Base-by-base conservation (phyloP, 2,329 filamentous ascomycete genomes). In the Exophiala mesophila region DNA sequence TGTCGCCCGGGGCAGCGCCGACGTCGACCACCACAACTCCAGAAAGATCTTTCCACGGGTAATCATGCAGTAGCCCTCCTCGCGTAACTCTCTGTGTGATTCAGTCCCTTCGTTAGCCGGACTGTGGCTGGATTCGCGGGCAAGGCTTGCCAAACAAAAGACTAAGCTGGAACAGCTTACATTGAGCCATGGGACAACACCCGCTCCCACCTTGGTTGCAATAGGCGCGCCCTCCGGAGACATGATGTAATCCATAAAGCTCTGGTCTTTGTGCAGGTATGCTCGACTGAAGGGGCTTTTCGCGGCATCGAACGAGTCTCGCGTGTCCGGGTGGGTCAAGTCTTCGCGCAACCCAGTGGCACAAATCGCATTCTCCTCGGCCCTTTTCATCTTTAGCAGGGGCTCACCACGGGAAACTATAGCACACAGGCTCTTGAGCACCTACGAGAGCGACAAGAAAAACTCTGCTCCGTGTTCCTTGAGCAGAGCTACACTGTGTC, bases 121-220 rank as follows among this genome's bases (percentile, higher is more conserved):
- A n/a, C n/a, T n/a, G n/a, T n/a, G n/a, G n/a, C n/a, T n/a, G n/a
- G n/a, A n/a, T n/a, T n/a, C n/a, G n/a, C n/a, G n/a, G n/a, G n/a
- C n/a, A n/a, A n/a, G n/a, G n/a, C n/a, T n/a, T n/a, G n/a, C n/a
- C n/a, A n/a, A n/a, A n/a, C n/a, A 5, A 15, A 28, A 28, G 24
- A 28, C 24, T 8, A 15, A 30, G 8, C 23, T 31, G 23, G n/a
- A n/a, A n/a, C n/a, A n/a, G 34, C 39, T 17, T 24, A 37, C 40
- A 41, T 45, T 45, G 8, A 45, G 26, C 42, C 42, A 45, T 2
- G 30, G 30, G 5, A 45, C 37, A 4, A 45, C 37, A 15, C 42
- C 42, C 15, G 29, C 37, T 13, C 23, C 36, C 7, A 21, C 31
- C 16, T 36, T 13, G 4, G n/a, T 29, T 18, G 32, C 37, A 36